Base-by-base conservation (phyloP, 129 eudicot species). In the Solidago caesia region DNA sequence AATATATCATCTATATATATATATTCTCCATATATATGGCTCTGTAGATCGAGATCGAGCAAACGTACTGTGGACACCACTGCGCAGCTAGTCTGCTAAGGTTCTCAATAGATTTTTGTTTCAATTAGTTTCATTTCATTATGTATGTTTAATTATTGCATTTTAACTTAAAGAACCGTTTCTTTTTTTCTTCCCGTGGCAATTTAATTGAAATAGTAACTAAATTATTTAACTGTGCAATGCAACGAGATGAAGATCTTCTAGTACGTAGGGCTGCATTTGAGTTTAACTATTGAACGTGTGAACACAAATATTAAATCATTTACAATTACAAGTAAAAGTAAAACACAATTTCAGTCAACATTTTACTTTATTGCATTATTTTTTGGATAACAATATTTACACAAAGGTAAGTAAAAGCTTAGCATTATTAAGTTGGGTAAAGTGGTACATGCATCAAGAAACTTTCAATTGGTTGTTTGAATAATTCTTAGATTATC, bases 221-320 rank as follows among this genome's bases (percentile, higher is more conserved):
- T 58, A 13, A 53, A n/a, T n/a, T n/a, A n/a, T n/a, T n/a, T n/a
- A n/a, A 67, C 43, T 11, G 55, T 25, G 70, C 59, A 65, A 56
- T 60, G 65, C 14, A 51, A 64, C 46, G n/a, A 27, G 64, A 65
- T 26, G 15, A 7, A n/a, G 64, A 48, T 64, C n/a, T 68, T 39
- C 64, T 65, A 48, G 81, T 52, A 51, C 39, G 81, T 73, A 56
- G 63, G 74, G 79, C 79, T 73, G 83, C 74, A 68, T 45, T 73
- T 65, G 73, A 66, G 68, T 53, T 57, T 44, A 72, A 44, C 73
- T 79, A 72, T 79, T 53, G 21, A 27, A 44, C 9, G 26, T 49
- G 83, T 66, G 79, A 56, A 79, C 83, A 66, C 79, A 66, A 73
- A 72, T 21, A 46, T 8, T 21, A 73, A 53, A 67, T 56, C 70